Base-by-base conservation (phyloP, 768 basidiomycete species). In the Vishniacozyma victoriae region DNA sequence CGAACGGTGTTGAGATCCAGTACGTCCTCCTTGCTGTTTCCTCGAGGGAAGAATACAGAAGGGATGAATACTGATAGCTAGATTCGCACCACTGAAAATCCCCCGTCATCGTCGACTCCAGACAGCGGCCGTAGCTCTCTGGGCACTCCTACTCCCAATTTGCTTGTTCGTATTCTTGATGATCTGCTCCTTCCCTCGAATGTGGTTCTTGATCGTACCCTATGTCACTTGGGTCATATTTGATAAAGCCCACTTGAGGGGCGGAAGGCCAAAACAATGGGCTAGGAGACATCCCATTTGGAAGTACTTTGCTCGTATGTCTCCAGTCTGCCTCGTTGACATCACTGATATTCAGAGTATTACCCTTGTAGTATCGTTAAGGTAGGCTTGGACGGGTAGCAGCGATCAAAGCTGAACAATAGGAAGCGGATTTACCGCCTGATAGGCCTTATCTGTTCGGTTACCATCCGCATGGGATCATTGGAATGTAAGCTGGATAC, bases 401-500 rank as follows among this genome's bases (percentile, higher is more conserved):
- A n/a, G n/a, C n/a, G n/a, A n/a, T n/a, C n/a, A n/a, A n/a, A n/a
- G n/a, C n/a, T 29, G 24, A 23, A 37, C 39, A 48, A 25, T 60
- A 92, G 90, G 90, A 89, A 74, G 84, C 82, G 27, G 87, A 93
- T 56, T 78, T 99, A 19, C 90, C 93, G 0, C 76, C 93, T 11
- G 88, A 95, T 70, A 76, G 91, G 54, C 84, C 87, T 16, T 99
- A 99, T 73, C 80, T 99, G 13, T 99, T 99, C 73, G 95, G 93
- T 6, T 96, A 96, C 72, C 95, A 99, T 72, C 95, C 95, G 15
- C 95, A 99, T 72, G 95, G 92, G 84, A 96, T 99, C 57, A 96
- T 99, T 69, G 92, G 93, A 61, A 96, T 95, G 91, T 93, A 76
- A 64, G 85, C 73, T n/a, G n/a, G n/a, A n/a, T n/a, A n/a, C n/a